These are phyloP conservation scores for Coniochaeta sp. DNA, from an alignment of 2,329 filamentous ascomycete genomes.

Conservation along the genomic window DNA sequence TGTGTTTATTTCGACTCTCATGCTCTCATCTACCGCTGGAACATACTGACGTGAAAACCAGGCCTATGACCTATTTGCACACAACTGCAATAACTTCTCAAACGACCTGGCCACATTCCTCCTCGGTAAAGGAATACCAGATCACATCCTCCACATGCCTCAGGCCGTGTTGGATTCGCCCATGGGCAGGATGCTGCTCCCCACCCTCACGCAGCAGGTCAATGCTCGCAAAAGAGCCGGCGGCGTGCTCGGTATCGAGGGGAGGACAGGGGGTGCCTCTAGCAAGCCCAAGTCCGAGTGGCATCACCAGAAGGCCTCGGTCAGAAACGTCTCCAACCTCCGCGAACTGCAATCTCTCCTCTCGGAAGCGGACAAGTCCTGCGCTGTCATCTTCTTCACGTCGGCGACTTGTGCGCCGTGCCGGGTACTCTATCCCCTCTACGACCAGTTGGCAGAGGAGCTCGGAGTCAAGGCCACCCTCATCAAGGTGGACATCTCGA, in stretches of 20 bases:
- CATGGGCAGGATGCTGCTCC: slow-evolving; percentile 72
- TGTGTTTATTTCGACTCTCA: slow-evolving; percentile 20
- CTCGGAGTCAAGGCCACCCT: slow-evolving; percentile 60
- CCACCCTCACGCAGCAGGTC: slow-evolving; percentile 52
- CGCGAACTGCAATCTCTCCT: slow-evolving; percentile 55
- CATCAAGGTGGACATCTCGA: slow-evolving; percentile 75
- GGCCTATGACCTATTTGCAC: slow-evolving; percentile 81
- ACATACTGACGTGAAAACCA: slow-evolving; percentile 22
- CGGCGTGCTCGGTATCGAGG: slow-evolving; percentile 44
- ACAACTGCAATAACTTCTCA: slow-evolving; percentile 98
- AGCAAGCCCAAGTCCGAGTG: slow-evolving; percentile 19
- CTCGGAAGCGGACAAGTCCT: slow-evolving; percentile 52
- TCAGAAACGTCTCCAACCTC: slow-evolving; percentile 54
- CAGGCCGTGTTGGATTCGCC: slow-evolving; percentile 59
- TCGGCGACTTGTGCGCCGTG: slow-evolving; percentile 81
- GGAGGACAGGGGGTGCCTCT: slow-evolving; percentile 17
- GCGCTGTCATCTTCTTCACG: slow-evolving; percentile 86
- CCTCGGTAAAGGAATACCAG: slow-evolving; percentile 79
- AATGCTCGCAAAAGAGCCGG: slow-evolving; percentile 40
- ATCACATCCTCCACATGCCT: slow-evolving; percentile 78
- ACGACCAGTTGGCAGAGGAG: slow-evolving; percentile 72
- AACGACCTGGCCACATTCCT: slow-evolving; percentile 89
- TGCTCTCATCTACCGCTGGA: neutral
- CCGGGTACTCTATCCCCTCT: slow-evolving; percentile 74
- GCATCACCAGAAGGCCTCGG: slow-evolving; percentile 32